Conservation (phyloP, 2,329 filamentous ascomycete genomes). For the Talaromyces marneffei region DNA sequence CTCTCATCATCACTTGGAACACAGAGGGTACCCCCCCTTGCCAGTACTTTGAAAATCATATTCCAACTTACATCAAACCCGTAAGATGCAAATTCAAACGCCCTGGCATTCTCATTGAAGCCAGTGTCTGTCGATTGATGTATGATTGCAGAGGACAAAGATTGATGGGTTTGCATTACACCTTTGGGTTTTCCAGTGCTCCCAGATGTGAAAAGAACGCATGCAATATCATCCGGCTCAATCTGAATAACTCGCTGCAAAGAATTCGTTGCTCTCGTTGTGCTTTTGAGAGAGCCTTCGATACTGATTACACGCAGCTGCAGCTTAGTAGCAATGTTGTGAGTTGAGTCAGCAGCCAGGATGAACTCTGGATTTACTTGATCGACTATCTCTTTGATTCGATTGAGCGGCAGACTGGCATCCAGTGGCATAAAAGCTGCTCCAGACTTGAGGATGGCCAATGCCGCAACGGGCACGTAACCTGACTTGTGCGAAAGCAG, state of each 20-base stretch:
- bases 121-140: constrained; percentile 36
- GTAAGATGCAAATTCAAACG: constrained; percentile 35
- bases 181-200: constrained; percentile 9
- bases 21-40: constrained; percentile 46
- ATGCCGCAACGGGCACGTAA: constrained; percentile 2
- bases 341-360: neutral
- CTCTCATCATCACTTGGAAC: constrained; percentile 44
- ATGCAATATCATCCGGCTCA: neutral
- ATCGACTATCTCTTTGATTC: neutral
- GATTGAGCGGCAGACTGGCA: neutral
- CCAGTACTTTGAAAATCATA: constrained; percentile 43
- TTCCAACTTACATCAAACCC: constrained; percentile 33
- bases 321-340: neutral
- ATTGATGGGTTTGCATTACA: constrained; percentile 49
- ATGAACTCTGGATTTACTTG: neutral
- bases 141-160: constrained; percentile 50
- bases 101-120: constrained; percentile 43
- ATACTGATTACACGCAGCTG: neutral
- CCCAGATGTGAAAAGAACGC: constrained; percentile 10
- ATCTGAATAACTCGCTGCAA: neutral
- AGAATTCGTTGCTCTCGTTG: neutral
- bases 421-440: constrained; percentile 1
- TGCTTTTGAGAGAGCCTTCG: neutral
- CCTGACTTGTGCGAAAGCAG: constrained; percentile 2
- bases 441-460: constrained; percentile 2